These are phyloP conservation scores for Marasmius fiardii DNA, from an alignment of 1,284 basidiomycete species.

Conservation along the genomic window DNA sequence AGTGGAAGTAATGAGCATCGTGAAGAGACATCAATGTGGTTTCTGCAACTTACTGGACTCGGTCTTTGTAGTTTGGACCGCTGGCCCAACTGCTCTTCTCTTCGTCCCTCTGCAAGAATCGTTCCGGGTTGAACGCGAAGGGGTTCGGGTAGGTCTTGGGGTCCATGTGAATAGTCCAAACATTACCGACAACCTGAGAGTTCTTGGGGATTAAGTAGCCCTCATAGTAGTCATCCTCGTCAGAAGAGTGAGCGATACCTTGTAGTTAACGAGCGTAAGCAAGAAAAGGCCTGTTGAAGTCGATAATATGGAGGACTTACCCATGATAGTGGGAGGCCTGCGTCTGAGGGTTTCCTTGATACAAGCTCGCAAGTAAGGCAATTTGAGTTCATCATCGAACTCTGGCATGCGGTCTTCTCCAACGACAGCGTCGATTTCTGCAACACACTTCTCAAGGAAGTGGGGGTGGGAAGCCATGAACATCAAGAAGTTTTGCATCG, in stretches of 20 bases:
- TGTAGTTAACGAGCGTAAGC: neutral
- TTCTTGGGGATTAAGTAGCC: constrained; percentile 21
- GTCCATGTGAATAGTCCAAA: constrained; percentile 27
- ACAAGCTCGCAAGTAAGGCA: constrained; percentile 27
- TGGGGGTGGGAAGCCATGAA: constrained; percentile 22
- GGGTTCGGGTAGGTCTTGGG: constrained; percentile 25
- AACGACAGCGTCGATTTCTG: constrained; percentile 24
- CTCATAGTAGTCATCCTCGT: constrained; percentile 23
- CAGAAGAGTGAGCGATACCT: constrained; percentile 24
- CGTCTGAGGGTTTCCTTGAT: constrained; percentile 27
- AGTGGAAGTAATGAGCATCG: neutral
- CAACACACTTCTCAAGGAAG: constrained; percentile 17
- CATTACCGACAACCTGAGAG: constrained; percentile 23
- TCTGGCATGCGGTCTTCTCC: constrained; percentile 24
- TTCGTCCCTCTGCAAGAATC: constrained; percentile 19
- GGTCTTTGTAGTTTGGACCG: constrained; percentile 22
- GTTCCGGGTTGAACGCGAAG: constrained; percentile 24
- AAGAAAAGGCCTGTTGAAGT: neutral
- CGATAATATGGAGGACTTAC: constrained; percentile 10
- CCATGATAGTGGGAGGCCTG: constrained; percentile 21
- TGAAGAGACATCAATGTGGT: neutral
- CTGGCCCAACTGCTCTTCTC: constrained; percentile 22
- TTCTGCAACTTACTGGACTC: constrained; percentile 20
- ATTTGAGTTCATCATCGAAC: constrained; percentile 23
- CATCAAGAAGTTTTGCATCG: constrained; percentile 23